Evolutionary conservation across 2,329 filamentous ascomycete genomes (phyloP).

Genomic region (Emergomyces africanus): DNA sequence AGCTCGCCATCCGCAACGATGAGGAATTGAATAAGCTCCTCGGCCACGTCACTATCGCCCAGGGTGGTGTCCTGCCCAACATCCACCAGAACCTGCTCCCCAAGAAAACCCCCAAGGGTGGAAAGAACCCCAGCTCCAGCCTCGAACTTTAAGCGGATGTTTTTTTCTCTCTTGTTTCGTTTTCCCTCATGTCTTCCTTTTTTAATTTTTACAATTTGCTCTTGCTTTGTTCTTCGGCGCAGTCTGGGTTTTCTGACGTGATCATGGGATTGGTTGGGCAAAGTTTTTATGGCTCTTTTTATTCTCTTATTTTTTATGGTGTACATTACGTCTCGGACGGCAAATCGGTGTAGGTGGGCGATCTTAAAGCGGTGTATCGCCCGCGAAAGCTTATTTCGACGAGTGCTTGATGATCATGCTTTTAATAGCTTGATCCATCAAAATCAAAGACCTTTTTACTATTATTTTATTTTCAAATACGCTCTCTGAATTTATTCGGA

Average conservation of each 20-base stretch:
- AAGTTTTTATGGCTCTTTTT: constrained; percentile 40
- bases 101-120: constrained; percentile 96
- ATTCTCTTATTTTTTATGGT: constrained; percentile 40
- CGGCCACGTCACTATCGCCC: constrained; percentile 90
- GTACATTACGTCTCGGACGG: constrained; percentile 50
- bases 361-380: constrained; percentile 6
- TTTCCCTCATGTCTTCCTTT: background rate
- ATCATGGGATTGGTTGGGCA: constrained; percentile 59
- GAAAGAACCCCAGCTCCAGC: constrained; percentile 62
- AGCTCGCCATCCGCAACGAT: constrained; percentile 98
- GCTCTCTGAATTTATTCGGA: background rate
- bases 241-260: constrained; percentile 57
- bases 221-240: constrained; percentile 55
- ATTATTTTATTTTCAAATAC: background rate
- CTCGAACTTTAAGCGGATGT: constrained; percentile 80
- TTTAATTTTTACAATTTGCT: constrained; percentile 36
- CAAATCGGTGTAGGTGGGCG: constrained; percentile 29
- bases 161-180: constrained; percentile 42
- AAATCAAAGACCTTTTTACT: background rate
- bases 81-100: constrained; percentile 97
- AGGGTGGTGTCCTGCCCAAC: constrained; percentile 94
- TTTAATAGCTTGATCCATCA: constrained; percentile 1
- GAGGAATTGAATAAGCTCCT: constrained; percentile 99
- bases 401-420: constrained; percentile 1
- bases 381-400: constrained; percentile 1